Evolutionary conservation across 106 monocot genomes (phyloP).

Genomic region (Dendrobium officinale): DNA sequence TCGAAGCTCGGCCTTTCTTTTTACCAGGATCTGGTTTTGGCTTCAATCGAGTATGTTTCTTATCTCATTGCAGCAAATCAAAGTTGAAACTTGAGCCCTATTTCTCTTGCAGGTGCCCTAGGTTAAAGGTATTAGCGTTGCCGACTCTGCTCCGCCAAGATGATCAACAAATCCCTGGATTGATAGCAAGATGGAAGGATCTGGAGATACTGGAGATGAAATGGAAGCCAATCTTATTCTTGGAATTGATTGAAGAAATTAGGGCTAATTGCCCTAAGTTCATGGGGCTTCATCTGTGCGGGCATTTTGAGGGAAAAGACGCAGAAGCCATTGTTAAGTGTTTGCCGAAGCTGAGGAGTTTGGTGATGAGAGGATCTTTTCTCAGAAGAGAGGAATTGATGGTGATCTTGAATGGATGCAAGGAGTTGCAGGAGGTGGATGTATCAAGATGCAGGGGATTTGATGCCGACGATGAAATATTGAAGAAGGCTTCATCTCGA

Average conservation of each 20-base stretch:
- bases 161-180: slow-evolving; percentile 1
- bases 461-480: slow-evolving; percentile 7
- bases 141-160: background rate
- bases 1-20: background rate
- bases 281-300: slow-evolving; percentile 8
- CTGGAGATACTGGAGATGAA: slow-evolving; percentile 18
- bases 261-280: slow-evolving; percentile 16
- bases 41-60: background rate
- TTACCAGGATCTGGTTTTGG: background rate
- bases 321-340: slow-evolving; percentile 7
- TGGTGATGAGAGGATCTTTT: slow-evolving; percentile 7
- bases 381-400: slow-evolving; percentile 7
- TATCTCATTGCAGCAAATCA: too few relatives aligned
- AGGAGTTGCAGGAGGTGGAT: slow-evolving; percentile 11
- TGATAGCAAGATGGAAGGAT: slow-evolving; percentile 15
- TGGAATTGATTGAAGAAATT: slow-evolving; percentile 4
- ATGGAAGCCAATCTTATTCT: slow-evolving; percentile 9
- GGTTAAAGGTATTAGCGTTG: slow-evolving; percentile 11
- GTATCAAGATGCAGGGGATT: slow-evolving; percentile 14
- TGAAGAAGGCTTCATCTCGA: slow-evolving; percentile 9
- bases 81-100: too few relatives aligned
- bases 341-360: slow-evolving; percentile 15
- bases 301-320: slow-evolving; percentile 5
- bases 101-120: slow-evolving; percentile 12
- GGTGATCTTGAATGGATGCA: slow-evolving; percentile 15